Percentiles rank a stretch among this genome's conserved stretches.
Evolutionary conservation across 106 monocot species (phyloP).

Genomic region (Dendrobium huoshanense): DNA sequence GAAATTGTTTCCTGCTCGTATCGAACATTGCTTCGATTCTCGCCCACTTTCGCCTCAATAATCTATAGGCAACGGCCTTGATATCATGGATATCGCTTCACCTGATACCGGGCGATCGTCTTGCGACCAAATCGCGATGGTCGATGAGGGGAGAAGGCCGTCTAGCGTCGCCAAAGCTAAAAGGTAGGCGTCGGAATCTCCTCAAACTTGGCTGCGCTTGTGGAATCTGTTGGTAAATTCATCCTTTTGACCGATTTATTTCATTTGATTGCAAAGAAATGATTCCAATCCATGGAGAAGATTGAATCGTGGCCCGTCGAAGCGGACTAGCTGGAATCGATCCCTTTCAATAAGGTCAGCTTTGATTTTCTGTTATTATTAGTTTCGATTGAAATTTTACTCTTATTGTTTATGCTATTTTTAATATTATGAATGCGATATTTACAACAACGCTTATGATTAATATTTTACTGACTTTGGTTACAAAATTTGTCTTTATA

Average conservation of each 20-base stretch:
- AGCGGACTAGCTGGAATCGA: constrained; percentile 69
- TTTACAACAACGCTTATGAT: no score
- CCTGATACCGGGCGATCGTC: neutral
- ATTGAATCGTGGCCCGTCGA: constrained; percentile 31
- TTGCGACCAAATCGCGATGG: neutral
- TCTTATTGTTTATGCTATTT: neutral
- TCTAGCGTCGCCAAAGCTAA: neutral
- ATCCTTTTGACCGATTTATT: neutral
- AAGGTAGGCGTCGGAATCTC: neutral
- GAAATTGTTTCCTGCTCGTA: neutral
- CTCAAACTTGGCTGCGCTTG: neutral
- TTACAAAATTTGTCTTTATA: no score
- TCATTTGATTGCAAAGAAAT: constrained; percentile 14
- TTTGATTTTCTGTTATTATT: neutral
- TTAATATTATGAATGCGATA: no score
- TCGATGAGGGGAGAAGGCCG: neutral
- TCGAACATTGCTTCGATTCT: neutral
- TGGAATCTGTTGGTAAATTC: neutral
- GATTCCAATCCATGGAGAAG: constrained; percentile 14
- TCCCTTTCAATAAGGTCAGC: constrained; percentile 73
- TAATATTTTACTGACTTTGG: neutral
- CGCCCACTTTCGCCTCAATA: neutral
- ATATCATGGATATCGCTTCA: neutral
- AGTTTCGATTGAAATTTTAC: neutral
- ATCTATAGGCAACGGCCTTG: neutral